Evolutionary conservation across 345 rosid genomes (phyloP).

Genomic region (Arabis alpina): DNA sequence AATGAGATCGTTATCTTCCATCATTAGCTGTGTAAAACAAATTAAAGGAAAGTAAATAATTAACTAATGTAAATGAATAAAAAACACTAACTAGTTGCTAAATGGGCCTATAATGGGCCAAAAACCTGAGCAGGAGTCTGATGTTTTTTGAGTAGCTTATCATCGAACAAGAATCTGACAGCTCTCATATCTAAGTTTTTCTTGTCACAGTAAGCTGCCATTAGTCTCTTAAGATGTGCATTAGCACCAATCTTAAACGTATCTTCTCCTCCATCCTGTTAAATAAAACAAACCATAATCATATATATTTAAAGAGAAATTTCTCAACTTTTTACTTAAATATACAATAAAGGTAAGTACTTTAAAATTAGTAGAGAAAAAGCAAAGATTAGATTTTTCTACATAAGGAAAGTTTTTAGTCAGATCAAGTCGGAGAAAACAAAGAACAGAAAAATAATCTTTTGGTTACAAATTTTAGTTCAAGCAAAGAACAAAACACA

Average conservation of each 20-base stretch:
- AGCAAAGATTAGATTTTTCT: not conserved
- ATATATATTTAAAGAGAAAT: not conserved
- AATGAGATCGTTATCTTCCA: constrained; percentile 35
- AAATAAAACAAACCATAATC: too few species aligned
- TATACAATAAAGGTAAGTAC: not conserved
- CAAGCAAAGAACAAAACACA: too few species aligned
- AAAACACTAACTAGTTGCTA: too few species aligned
- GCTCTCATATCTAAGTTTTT: constrained; percentile 44
- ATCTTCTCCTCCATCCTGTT: constrained; percentile 61
- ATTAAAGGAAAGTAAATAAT: not conserved
- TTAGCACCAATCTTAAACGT: constrained; percentile 48
- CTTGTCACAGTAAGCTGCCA: constrained; percentile 53
- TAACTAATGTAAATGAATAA: not conserved
- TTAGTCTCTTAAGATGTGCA: constrained; percentile 53
- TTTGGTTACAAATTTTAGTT: too few species aligned
- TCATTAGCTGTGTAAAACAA: constrained; percentile 20
- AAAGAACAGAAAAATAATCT: not conserved
- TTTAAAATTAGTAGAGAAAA: not conserved
- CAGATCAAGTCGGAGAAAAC: constrained; percentile 3
- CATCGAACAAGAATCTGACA: constrained; percentile 51
- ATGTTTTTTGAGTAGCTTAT: constrained; percentile 44
- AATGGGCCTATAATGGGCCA: too few species aligned
- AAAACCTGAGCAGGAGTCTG: constrained; percentile 63
- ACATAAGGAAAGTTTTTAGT: not conserved
- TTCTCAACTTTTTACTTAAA: not conserved